phyloP scores from a whole-genome alignment of 208 protist genomes.

The Acanthamoeba sp. region DNA sequence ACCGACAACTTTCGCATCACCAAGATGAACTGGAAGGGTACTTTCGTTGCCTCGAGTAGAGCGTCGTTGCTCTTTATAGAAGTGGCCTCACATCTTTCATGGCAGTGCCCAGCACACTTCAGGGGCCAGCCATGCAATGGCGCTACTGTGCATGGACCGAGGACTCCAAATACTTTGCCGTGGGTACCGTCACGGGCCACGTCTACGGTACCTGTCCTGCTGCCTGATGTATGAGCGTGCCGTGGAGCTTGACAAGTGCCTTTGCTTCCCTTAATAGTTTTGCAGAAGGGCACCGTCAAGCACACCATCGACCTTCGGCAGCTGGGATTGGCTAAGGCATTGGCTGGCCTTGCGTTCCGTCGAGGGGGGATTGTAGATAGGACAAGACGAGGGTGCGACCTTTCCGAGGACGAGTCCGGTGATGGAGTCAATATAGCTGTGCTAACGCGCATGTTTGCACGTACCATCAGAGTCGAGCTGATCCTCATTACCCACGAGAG shows the following conservation, averaged over 20 bases:
- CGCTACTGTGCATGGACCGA: slow-evolving; percentile 41
- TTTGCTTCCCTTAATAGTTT: background rate
- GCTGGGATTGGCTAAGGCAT: background rate
- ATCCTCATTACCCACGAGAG: slow-evolving; percentile 58
- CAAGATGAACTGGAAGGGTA: slow-evolving; percentile 41
- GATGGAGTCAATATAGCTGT: too few species aligned
- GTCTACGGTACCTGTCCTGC: background rate
- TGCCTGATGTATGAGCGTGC: too few species aligned
- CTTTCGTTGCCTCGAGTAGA: background rate
- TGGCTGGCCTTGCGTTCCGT: slow-evolving; percentile 44
- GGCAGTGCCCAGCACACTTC: slow-evolving; percentile 4
- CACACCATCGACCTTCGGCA: slow-evolving; percentile 3
- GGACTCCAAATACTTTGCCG: slow-evolving; percentile 31
- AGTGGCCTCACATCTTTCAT: background rate
- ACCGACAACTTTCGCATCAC: slow-evolving; percentile 68
- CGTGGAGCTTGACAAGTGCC: background rate
- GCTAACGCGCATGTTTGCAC: background rate
- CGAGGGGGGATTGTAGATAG: background rate
- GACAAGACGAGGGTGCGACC: background rate
- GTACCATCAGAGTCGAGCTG: background rate
- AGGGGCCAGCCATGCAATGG: slow-evolving; percentile 27
- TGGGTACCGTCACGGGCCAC: slow-evolving; percentile 17
- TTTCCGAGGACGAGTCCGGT: background rate
- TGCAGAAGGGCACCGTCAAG: slow-evolving; percentile 13
- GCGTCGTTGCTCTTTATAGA: background rate